Conservation (phyloP, 345 rosid genomes). For the Pelargonium nanum region DNA sequence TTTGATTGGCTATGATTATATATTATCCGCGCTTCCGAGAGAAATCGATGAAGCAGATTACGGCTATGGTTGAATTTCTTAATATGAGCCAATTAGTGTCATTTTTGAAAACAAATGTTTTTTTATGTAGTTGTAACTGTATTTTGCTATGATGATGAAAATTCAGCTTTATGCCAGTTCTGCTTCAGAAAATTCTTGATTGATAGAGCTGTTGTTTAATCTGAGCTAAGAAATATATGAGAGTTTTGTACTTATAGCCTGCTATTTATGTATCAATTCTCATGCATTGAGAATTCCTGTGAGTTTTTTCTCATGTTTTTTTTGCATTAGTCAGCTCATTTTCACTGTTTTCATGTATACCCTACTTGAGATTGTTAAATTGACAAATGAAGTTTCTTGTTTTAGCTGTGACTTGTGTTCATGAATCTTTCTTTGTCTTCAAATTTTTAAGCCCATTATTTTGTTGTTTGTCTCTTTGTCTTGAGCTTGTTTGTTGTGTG, state of each 20-base stretch:
- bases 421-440: too few species aligned
- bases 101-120: not conserved
- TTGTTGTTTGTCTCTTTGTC: not conserved
- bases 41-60: slow-evolving; percentile 23
- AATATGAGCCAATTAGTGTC: slow-evolving; percentile 23
- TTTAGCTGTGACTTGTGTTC: too few species aligned
- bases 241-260: too few species aligned
- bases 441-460: too few species aligned
- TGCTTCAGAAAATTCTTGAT: slow-evolving; percentile 96
- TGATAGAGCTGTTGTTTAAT: slow-evolving; percentile 49
- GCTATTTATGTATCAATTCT: too few species aligned
- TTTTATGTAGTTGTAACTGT: not conserved
- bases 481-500: not conserved
- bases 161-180: slow-evolving; percentile 57
- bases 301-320: too few species aligned
- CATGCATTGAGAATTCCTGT: too few species aligned
- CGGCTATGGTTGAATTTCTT: slow-evolving; percentile 43
- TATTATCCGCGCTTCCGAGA: slow-evolving; percentile 39
- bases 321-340: too few species aligned
- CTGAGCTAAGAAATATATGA: slow-evolving; percentile 31
- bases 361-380: too few species aligned
- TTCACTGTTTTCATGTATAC: too few species aligned
- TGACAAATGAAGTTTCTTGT: too few species aligned
- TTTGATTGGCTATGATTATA: slow-evolving; percentile 45
- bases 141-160: not conserved